Conservation (phyloP, 768 basidiomycete species). For the Cytidiella melzeri region DNA sequence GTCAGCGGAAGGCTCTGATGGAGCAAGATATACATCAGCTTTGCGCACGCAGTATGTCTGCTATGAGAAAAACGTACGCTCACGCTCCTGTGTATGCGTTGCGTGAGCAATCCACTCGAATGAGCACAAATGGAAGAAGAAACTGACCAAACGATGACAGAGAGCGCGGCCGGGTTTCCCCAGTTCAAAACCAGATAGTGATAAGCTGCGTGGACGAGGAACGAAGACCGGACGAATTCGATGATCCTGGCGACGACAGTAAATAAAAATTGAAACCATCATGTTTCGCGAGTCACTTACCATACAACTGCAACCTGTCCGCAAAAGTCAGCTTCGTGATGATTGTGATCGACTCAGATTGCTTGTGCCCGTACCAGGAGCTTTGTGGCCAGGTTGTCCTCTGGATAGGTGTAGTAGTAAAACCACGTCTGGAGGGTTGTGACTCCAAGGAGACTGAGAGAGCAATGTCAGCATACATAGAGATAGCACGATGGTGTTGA, state of each 20-base stretch:
- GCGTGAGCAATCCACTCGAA: background rate
- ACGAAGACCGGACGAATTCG: background rate
- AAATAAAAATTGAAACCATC: background rate
- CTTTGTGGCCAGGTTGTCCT: background rate
- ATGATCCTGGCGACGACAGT: background rate
- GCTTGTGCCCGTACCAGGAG: background rate
- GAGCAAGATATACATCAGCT: background rate
- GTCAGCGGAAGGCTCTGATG: background rate
- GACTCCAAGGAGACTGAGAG: background rate
- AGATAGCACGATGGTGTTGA: background rate
- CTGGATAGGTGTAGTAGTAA: background rate
- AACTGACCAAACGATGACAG: background rate
- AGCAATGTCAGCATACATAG: background rate
- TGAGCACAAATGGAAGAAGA: background rate
- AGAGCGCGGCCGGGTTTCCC: background rate
- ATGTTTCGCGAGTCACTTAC: background rate
- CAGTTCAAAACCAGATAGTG: background rate
- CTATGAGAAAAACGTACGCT: background rate
- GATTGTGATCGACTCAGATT: too few species aligned
- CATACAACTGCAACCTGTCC: background rate
- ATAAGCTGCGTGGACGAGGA: background rate
- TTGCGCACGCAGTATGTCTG: background rate
- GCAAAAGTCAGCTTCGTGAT: too few species aligned
- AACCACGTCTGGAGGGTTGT: background rate
- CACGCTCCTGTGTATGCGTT: background rate